These are phyloP conservation scores for Linnemannia zychae DNA, from an alignment of 192 early-diverging fungal species.

Conservation along the genomic window DNA sequence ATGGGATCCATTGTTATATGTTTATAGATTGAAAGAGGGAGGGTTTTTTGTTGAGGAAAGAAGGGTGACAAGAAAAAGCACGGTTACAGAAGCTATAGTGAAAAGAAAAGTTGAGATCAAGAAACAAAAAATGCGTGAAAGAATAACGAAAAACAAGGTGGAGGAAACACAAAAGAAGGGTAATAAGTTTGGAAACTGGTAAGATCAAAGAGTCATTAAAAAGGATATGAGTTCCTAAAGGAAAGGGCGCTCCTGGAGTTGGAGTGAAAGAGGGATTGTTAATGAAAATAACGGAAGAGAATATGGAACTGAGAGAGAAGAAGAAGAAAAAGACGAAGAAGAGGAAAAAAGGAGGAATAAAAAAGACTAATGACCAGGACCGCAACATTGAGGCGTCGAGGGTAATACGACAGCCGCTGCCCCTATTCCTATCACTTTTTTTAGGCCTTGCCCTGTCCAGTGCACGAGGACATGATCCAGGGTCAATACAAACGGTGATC, in stretches of 20 bases:
- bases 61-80: not conserved
- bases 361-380: not conserved
- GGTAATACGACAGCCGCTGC: not conserved
- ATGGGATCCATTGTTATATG: conserved; percentile 37
- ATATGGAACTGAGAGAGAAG: not conserved
- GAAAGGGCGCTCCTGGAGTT: not conserved
- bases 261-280: not conserved
- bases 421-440: not conserved
- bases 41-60: not conserved
- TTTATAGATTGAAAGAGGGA: not conserved
- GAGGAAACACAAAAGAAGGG: not conserved
- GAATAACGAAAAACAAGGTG: not conserved
- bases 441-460: not conserved
- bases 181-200: not conserved
- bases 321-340: not conserved
- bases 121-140: not conserved
- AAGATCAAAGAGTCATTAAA: conserved; percentile 14
- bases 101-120: not conserved
- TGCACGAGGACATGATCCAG: conserved; percentile 4
- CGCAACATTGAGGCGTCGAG: not conserved
- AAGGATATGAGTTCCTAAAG: not conserved
- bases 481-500: not conserved
- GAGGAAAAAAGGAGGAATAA: not conserved
- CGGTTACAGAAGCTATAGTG: too few species aligned
- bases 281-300: not conserved